Evolutionary conservation across 192 early-diverging fungal genomes (phyloP), one percentile per base, ranked within the genome.

Genomic region (Anaeromyces robustus): DNA sequence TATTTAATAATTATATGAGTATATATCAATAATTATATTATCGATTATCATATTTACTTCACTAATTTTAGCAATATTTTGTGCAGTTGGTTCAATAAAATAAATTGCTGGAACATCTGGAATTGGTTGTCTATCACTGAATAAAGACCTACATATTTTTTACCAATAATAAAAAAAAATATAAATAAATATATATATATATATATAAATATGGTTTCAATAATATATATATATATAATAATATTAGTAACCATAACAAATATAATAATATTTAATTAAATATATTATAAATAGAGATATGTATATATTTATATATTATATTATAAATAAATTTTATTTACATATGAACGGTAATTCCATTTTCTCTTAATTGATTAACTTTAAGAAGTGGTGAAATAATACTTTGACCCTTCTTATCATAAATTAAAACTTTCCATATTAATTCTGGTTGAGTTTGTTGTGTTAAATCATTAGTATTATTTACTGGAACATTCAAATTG

Each of bases 271-370:
- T n/a, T n/a, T n/a, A n/a, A n/a, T n/a, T n/a, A n/a, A n/a, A n/a
- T n/a, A n/a, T n/a, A n/a, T n/a, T n/a, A n/a, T n/a, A n/a, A n/a
- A n/a, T n/a, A n/a, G n/a, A n/a, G n/a, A n/a, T n/a, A n/a, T n/a
- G n/a, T n/a, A n/a, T n/a, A n/a, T n/a, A n/a, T n/a, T n/a, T 37
- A 5, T 34, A 80, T 34, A 32, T 30, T 30, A 59, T 82, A 30
- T 29, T 16, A 78, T 34, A 34, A 7, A 34, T 34, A 34, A 7
- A 34, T 34, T 14, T 29, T 12, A 83, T 82, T 37, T 87, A 95
- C 98, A 99, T 98, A 82, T 99, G 97, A 41, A 99, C 94, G 0
- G 98, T 99, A 29, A 99, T 91, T 37, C 98, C 98, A 85, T 93
- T 92, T 79, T 97, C 95, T 34, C 98, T 91, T 80, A 99, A 88